Conservation (phyloP, 164 flowering plant species). For the Macadamia tetraphylla region DNA sequence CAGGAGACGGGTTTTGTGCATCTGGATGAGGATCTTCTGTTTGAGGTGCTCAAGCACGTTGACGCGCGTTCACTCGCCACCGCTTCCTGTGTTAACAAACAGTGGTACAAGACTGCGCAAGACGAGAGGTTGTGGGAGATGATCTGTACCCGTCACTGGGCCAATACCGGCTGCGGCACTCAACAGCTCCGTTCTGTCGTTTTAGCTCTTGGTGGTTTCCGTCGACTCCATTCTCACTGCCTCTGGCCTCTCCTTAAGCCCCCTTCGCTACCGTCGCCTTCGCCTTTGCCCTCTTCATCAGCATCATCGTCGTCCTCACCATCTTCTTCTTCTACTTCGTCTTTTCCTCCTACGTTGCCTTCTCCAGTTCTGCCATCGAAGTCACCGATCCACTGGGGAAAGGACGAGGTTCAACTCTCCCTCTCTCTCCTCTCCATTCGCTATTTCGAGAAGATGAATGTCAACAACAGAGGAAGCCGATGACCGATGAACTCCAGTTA, state of each 20-base stretch:
- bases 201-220: slow-evolving; percentile 87
- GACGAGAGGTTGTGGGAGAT: slow-evolving; percentile 98
- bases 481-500: not conserved
- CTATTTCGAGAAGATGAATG: slow-evolving; percentile 78
- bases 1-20: slow-evolving; percentile 20
- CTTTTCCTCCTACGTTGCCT: slow-evolving; percentile 12
- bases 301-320: slow-evolving; percentile 21
- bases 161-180: slow-evolving; percentile 46
- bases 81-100: slow-evolving; percentile 76
- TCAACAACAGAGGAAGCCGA: slow-evolving; percentile 19
- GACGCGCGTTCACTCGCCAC: slow-evolving; percentile 67
- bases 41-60: slow-evolving; percentile 80
- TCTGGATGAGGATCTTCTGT: slow-evolving; percentile 66
- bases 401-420: slow-evolving; percentile 82
- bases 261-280: slow-evolving; percentile 15
- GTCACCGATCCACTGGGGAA: slow-evolving; percentile 57
- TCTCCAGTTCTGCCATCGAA: slow-evolving; percentile 11
- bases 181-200: slow-evolving; percentile 82
- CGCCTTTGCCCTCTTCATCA: slow-evolving; percentile 18
- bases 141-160: slow-evolving; percentile 77
- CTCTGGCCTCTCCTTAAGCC: slow-evolving; percentile 59
- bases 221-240: slow-evolving; percentile 65
- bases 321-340: slow-evolving; percentile 9
- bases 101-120: slow-evolving; percentile 66
- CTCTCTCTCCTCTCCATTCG: slow-evolving; percentile 74